Conservation (phyloP, 177 flowering plant species). For the Vitis hybrid region DNA sequence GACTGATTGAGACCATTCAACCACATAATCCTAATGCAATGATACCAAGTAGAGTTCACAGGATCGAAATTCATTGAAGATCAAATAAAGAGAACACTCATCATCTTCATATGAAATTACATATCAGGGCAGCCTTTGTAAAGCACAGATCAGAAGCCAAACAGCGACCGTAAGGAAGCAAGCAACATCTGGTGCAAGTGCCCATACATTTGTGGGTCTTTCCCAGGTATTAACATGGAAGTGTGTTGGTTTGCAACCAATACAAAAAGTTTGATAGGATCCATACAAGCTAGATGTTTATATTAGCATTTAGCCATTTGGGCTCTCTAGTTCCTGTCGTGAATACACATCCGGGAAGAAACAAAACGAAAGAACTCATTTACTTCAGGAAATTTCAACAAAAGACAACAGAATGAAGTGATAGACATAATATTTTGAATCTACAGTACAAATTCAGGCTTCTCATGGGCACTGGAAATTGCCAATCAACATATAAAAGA, state of each 20-base stretch:
- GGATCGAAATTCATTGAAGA: no score
- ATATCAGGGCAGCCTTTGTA: no score
- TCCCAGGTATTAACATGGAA: neutral
- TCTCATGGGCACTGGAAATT: slow-evolving; percentile 9
- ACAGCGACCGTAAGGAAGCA: neutral
- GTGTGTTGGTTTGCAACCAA: neutral
- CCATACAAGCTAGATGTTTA: neutral
- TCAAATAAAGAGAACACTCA: no score
- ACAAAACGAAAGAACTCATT: neutral
- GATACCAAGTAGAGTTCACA: no score
- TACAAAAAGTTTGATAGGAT: neutral
- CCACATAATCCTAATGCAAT: no score
- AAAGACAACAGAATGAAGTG: neutral
- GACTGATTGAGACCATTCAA: no score
- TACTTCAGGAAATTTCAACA: neutral
- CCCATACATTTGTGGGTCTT: neutral
- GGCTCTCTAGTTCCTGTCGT: neutral
- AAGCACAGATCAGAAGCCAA: neutral
- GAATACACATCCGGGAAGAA: neutral
- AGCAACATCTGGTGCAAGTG: neutral
- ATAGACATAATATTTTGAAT: neutral
- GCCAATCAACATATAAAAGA: slow-evolving; percentile 20
- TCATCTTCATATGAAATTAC: no score
- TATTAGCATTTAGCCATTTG: neutral
- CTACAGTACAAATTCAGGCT: slow-evolving; percentile 14